Conservation (phyloP, 139 green algal species). For the Ettlia oleoabundans region DNA sequence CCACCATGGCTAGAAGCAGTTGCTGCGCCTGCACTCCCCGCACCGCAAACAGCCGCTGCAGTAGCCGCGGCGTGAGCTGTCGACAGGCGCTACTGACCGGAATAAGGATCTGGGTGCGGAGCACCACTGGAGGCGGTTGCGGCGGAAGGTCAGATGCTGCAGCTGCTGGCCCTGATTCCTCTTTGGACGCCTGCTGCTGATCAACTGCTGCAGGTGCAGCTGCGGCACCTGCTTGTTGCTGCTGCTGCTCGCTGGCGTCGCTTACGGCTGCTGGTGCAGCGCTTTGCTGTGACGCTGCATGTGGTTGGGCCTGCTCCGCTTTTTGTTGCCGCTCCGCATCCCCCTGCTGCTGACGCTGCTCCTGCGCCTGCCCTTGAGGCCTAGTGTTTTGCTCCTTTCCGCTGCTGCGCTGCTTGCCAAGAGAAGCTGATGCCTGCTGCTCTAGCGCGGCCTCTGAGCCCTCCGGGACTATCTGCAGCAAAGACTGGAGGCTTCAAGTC, state of each 20-base stretch:
- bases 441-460: slow-evolving; percentile 17
- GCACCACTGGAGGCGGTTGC: background rate
- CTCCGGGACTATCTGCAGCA: slow-evolving; percentile 8
- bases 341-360: background rate
- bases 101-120: slow-evolving; percentile 42
- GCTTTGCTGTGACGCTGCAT: too few relatives aligned
- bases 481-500: background rate
- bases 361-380: background rate
- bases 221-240: background rate
- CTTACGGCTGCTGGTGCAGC: background rate
- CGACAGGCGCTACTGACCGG: slow-evolving; percentile 41
- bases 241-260: background rate
- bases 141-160: background rate
- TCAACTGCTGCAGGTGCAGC: background rate
- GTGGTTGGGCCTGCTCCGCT: background rate
- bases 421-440: background rate
- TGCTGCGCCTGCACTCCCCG: slow-evolving; percentile 38
- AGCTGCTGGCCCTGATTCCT: background rate
- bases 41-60: slow-evolving; percentile 44
- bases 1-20: slow-evolving; percentile 45
- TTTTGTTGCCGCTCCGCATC: too few relatives aligned
- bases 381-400: background rate
- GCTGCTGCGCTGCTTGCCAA: background rate
- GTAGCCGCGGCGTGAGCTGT: slow-evolving; percentile 31
- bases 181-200: background rate